Evolutionary conservation across 2,329 filamentous ascomycete species (phyloP).

Genomic region (Neoscytalidium dimidiatum): DNA sequence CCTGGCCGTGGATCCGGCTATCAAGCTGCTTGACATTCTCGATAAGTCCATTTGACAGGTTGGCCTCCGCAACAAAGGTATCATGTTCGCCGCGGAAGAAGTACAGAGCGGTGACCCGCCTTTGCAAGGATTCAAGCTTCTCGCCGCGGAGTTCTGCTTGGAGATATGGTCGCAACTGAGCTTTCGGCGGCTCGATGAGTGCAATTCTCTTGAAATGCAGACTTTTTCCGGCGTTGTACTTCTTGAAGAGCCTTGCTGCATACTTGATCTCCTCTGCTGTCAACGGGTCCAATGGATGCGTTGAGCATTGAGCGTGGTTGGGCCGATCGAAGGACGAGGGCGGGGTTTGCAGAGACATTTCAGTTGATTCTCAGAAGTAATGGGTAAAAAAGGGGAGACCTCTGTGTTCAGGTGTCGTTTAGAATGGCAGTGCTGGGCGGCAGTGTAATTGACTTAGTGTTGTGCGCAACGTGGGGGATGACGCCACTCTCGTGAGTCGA

Average conservation of each 20-base stretch:
- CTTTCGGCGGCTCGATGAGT: conserved; percentile 53
- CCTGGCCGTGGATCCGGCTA: conserved; percentile 52
- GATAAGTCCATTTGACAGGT: conserved; percentile 27
- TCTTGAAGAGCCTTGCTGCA: background rate
- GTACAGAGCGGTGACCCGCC: conserved; percentile 45
- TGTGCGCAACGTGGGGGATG: background rate
- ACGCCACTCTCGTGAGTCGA: background rate
- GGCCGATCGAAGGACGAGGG: background rate
- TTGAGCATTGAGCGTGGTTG: background rate
- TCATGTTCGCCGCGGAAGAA: conserved; percentile 31
- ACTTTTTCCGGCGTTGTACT: background rate
- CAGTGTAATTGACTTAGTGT: no score
- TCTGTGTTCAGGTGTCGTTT: no score
- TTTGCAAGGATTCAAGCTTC: conserved; percentile 25
- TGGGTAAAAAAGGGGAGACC: background rate
- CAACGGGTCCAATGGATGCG: background rate
- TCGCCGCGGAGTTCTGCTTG: conserved; percentile 43
- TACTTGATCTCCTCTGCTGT: background rate
- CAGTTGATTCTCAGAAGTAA: background rate
- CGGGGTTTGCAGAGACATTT: background rate
- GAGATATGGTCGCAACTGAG: conserved; percentile 49
- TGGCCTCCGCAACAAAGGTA: conserved; percentile 39
- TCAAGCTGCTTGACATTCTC: conserved; percentile 38
- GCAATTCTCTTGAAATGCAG: conserved; percentile 38
- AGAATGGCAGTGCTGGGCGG: no score